Percentiles rank a stretch among this genome's conserved stretches.
These are phyloP conservation scores for Naganishia cerealis DNA, from an alignment of 1,284 basidiomycete species.

Conservation along the genomic window DNA sequence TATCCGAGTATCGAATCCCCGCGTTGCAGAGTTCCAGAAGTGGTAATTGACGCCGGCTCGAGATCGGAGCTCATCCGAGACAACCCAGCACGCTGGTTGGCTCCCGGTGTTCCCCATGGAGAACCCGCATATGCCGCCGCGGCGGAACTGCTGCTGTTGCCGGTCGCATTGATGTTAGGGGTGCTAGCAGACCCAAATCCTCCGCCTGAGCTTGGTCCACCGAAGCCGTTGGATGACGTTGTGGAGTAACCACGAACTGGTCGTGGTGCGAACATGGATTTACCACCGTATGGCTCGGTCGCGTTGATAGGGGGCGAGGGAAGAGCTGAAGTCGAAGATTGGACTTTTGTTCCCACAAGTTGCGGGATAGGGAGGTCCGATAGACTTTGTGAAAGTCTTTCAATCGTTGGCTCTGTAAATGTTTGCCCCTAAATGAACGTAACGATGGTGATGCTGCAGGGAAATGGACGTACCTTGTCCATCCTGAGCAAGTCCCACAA, in stretches of 20 bases:
- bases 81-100: constrained; percentile 24
- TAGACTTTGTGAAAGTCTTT: constrained; percentile 72
- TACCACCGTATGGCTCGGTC: constrained; percentile 27
- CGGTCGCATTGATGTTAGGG: constrained; percentile 6
- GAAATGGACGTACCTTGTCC: constrained; percentile 63
- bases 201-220: constrained; percentile 9
- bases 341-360: constrained; percentile 45
- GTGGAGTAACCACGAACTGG: constrained; percentile 24
- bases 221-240: constrained; percentile 18
- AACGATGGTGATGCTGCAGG: constrained; percentile 24
- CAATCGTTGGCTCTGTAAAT: constrained; percentile 69
- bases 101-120: constrained; percentile 44
- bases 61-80: constrained; percentile 32
- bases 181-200: constrained; percentile 20
- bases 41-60: background rate
- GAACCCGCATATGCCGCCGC: constrained; percentile 35
- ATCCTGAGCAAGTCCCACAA: constrained; percentile 79
- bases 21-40: constrained; percentile 10
- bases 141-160: background rate
- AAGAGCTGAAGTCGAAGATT: constrained; percentile 8
- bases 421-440: constrained; percentile 3
- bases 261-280: constrained; percentile 32
- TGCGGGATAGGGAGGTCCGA: constrained; percentile 69
- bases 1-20: constrained; percentile 16
- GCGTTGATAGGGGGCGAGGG: constrained; percentile 34